These are phyloP conservation scores for Syncephalastrum racemosum DNA, from an alignment of 371 early-diverging fungal genomes.

Conservation along the genomic window DNA sequence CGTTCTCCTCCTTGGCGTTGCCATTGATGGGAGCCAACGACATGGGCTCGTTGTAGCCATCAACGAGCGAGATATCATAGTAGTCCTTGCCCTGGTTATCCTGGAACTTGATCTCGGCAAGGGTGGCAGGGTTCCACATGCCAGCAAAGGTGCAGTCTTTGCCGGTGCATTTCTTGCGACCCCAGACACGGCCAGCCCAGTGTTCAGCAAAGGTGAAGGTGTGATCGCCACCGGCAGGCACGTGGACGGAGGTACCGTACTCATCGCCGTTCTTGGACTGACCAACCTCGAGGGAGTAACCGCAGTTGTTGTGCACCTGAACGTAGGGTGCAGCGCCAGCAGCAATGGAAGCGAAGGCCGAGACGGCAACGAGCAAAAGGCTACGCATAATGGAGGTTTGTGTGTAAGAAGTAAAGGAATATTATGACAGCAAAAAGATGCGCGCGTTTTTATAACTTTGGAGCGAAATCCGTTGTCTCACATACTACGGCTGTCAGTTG, in stretches of 20 bases:
- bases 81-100: conserved; percentile 24
- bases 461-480: too few relatives aligned
- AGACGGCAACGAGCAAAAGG: too few relatives aligned
- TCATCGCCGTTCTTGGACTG: conserved; percentile 17
- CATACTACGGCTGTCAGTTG: too few relatives aligned
- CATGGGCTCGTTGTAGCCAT: conserved; percentile 37
- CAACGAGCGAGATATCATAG: conserved; percentile 39
- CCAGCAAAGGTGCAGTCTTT: conserved; percentile 30
- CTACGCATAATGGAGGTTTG: too few relatives aligned
- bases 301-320: conserved; percentile 16
- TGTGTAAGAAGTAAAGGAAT: too few relatives aligned
- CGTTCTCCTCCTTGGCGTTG: conserved; percentile 13
- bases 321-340: conserved; percentile 6
- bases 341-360: too few relatives aligned
- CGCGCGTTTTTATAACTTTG: too few relatives aligned
- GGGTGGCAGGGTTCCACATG: conserved; percentile 27
- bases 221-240: conserved; percentile 12
- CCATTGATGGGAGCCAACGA: conserved; percentile 25
- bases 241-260: conserved; percentile 13
- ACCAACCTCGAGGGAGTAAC: conserved; percentile 13
- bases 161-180: conserved; percentile 32
- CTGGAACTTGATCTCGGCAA: conserved; percentile 33
- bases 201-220: conserved; percentile 12
- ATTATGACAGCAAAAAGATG: too few relatives aligned
- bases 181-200: conserved; percentile 49